Evolutionary conservation across 352 stramenopile genomes (phyloP).

Genomic region (Pythium scleroteichum): DNA sequence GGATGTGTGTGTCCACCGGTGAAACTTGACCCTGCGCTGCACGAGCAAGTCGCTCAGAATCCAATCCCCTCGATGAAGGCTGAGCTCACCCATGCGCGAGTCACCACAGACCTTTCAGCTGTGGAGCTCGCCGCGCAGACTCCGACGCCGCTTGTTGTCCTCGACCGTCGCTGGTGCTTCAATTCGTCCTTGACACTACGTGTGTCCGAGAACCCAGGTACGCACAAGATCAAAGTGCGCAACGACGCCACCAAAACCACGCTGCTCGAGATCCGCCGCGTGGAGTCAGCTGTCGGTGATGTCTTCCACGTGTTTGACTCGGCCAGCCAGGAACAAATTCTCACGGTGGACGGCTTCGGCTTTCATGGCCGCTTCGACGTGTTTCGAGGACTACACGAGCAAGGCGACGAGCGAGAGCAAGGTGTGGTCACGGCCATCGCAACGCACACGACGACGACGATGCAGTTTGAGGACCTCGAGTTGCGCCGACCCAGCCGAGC

Average conservation of each 20-base stretch:
- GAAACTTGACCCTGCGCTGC: no score
- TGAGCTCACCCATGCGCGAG: background rate
- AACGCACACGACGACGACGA: background rate
- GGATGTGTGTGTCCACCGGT: no score
- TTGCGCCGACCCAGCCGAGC: conserved; percentile 12
- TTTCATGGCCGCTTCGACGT: conserved; percentile 7
- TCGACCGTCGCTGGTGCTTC: conserved; percentile 11
- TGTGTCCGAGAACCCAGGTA: conserved; percentile 6
- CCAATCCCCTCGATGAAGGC: conserved; percentile 1
- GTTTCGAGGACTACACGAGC: conserved; percentile 5
- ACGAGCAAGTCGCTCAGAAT: background rate
- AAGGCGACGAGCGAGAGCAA: conserved; percentile 4
- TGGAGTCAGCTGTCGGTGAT: background rate
- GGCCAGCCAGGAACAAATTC: conserved; percentile 7
- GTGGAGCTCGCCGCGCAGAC: conserved; percentile 2
- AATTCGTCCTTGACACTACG: conserved; percentile 1
- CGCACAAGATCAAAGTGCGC: conserved; percentile 15
- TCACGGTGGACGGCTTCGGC: conserved; percentile 4
- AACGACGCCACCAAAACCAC: background rate
- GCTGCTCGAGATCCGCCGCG: conserved; percentile 17
- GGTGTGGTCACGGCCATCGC: conserved; percentile 1
- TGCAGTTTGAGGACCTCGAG: conserved; percentile 12
- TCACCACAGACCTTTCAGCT: background rate
- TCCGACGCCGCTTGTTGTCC: conserved; percentile 4
- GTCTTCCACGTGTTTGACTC: conserved; percentile 9